These are phyloP conservation scores for Penicillium sp. DNA, from an alignment of 2,329 filamentous ascomycete genomes.

Conservation along the genomic window DNA sequence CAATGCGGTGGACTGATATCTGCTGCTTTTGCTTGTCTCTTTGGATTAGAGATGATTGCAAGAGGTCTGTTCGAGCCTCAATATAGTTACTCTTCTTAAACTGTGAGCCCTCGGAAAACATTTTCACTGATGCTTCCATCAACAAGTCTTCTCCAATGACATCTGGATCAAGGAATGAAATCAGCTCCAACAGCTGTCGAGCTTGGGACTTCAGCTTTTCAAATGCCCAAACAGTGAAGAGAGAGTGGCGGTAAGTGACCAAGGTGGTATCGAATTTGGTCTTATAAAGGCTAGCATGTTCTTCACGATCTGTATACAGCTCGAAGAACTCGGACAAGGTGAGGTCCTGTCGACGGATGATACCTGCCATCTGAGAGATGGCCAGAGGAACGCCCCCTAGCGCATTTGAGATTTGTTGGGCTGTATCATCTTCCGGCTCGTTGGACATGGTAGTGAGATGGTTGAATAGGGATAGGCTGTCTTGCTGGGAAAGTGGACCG, in stretches of 20 bases:
- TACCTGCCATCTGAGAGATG: constrained; percentile 6
- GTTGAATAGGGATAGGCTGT: constrained; percentile 1
- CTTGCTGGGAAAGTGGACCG: neutral
- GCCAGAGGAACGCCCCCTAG: constrained; percentile 6
- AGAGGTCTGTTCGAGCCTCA: constrained; percentile 1
- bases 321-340: constrained; percentile 7
- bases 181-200: neutral
- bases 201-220: neutral
- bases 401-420: neutral
- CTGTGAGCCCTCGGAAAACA: neutral
- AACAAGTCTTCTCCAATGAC: constrained; percentile 1
- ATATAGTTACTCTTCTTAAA: neutral
- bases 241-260: neutral
- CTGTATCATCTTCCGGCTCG: neutral
- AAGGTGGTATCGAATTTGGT: neutral
- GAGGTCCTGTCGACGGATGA: constrained; percentile 4
- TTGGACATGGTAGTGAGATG: neutral
- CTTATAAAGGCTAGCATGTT: neutral
- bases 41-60: neutral
- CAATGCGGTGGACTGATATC: neutral
- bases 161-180: constrained; percentile 1
- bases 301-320: neutral
- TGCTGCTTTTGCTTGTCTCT: neutral
- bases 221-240: constrained; percentile 6
- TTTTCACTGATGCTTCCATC: neutral